A percentile compares a stretch with the other conserved stretches of the same genome.
Conservation (phyloP, 139 green algal species). For the Chlorella sorokiniana region DNA sequence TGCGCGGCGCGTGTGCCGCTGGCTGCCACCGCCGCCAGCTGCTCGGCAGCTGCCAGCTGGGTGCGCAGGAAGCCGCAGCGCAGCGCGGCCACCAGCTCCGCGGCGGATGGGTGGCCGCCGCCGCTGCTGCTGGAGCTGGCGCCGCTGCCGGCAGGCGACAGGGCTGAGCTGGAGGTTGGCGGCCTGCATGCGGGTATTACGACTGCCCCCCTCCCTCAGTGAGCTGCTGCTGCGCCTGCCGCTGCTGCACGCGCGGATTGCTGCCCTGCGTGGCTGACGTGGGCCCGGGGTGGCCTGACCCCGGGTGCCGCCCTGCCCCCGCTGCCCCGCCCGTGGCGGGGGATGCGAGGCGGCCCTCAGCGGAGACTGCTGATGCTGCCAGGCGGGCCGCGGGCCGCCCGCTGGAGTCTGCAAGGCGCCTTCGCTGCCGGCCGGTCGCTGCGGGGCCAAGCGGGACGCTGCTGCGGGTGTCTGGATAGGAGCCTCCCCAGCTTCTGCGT, state of each 20-base stretch:
- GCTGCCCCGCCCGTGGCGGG: background rate
- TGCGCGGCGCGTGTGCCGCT: background rate
- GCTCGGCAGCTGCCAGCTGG: conserved; percentile 23
- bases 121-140: background rate
- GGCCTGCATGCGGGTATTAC: background rate
- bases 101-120: background rate
- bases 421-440: no score
- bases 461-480: background rate
- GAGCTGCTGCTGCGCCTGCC: background rate
- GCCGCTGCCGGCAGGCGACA: background rate
- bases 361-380: no score
- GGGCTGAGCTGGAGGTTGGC: background rate
- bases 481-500: background rate
- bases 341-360: no score
- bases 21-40: conserved; percentile 3
- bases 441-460: background rate
- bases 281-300: background rate
- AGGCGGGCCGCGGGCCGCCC: no score
- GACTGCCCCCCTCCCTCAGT: background rate
- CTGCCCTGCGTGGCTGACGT: background rate
- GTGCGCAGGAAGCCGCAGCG: background rate
- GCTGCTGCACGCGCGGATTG: background rate
- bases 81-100: background rate
- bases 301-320: background rate
- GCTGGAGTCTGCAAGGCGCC: no score